Percentiles rank a stretch among this genome's conserved stretches.
Evolutionary conservation across 768 basidiomycete species (phyloP).

Genomic region (Coprinopsis cinerea): DNA sequence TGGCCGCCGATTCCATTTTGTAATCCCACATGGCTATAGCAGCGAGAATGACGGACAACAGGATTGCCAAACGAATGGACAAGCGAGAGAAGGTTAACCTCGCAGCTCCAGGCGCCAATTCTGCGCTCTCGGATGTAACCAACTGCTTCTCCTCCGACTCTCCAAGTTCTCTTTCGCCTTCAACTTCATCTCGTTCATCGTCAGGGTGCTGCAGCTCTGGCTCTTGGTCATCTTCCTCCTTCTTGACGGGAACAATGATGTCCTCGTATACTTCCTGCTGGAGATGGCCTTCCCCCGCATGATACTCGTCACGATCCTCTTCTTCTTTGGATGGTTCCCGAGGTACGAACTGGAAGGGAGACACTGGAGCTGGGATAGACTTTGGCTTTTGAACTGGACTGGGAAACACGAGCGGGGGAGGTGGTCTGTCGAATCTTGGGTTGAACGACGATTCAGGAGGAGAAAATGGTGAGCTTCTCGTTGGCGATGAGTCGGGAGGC

Average conservation of each 20-base stretch:
- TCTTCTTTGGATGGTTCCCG: not conserved
- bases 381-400: slow-evolving; percentile 19
- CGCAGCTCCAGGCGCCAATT: too few species aligned
- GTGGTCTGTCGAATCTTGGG: slow-evolving; percentile 20
- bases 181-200: slow-evolving; percentile 9
- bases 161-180: slow-evolving; percentile 9
- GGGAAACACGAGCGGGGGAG: slow-evolving; percentile 16
- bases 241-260: not conserved
- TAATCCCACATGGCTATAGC: slow-evolving; percentile 36
- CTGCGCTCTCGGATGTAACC: not conserved
- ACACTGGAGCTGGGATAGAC: slow-evolving; percentile 11
- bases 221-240: slow-evolving; percentile 1
- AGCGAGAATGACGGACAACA: slow-evolving; percentile 22
- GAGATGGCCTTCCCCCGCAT: slow-evolving; percentile 1
- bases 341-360: not conserved
- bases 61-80: not conserved
- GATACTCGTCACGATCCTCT: slow-evolving; percentile 2
- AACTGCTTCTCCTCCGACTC: slow-evolving; percentile 8
- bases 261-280: not conserved
- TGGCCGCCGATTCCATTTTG: slow-evolving; percentile 60
- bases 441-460: slow-evolving; percentile 41
- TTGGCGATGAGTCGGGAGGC: slow-evolving; percentile 48
- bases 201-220: too few species aligned
- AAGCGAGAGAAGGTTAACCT: not conserved
- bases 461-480: slow-evolving; percentile 33